Base-by-base conservation (phyloP, 1,139 yeast genomes). In the Candida dubliniensis region DNA sequence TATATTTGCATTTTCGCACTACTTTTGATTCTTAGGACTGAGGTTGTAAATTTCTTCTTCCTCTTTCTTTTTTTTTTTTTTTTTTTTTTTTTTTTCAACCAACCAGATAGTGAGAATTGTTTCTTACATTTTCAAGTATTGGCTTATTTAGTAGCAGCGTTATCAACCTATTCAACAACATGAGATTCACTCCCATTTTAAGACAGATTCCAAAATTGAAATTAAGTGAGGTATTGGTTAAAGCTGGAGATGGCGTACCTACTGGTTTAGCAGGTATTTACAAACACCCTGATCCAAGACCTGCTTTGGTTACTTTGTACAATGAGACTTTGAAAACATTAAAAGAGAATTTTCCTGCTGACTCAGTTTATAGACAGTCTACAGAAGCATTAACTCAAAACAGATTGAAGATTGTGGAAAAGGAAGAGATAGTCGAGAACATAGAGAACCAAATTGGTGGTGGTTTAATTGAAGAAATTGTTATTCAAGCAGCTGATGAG, bases 261-360 rank as follows among this genome's bases (percentile, higher is more conserved):
- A 87, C 95, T 32, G 96, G 96, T 55, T 60, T 88, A 49, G 78
- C 96, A 7, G 95, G 95, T 1, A 64, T 88, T 49, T 76, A 71
- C 61, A 86, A 84, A 60, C 95, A 87, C 61, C 95, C 96, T 45
- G 78, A 84, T 62, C 96, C 96, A 46, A 80, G 89, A 63, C 93
- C 95, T 2, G 87, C 91, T 3, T 74, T 88, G 56, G 69, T 82
- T 47, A 77, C 86, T 42, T 72, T 87, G 40, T 88, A 88, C 69
- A 78, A 78, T 53, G 80, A 84, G 47, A 88, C 96, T 2, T 71
- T 88, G 56, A 66, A 69, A 36, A 74, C 79, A 40, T 71, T 88
- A 55, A 67, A 76, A 39, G 69, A 69, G 29, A 77, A 80, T 55
- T 83, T 82, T 63, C 96, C 96, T 30, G 66, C 76, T 44, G 77